These are phyloP conservation scores for Smallanthus sonchifolius DNA, from an alignment of 129 eudicot species.

Conservation along the genomic window DNA sequence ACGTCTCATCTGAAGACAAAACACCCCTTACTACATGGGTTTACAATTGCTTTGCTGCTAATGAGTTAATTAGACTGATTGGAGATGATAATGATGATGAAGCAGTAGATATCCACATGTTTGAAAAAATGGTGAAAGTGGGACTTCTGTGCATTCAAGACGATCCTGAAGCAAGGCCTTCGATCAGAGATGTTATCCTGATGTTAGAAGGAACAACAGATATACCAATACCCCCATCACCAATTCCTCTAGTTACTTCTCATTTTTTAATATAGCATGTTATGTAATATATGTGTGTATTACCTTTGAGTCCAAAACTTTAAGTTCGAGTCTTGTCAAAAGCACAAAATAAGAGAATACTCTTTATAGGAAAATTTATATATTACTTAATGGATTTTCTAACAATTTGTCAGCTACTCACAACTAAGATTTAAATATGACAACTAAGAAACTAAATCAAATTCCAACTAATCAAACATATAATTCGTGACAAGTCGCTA, in stretches of 20 bases:
- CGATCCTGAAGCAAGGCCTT: slow-evolving; percentile 32
- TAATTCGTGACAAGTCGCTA: too few relatives aligned
- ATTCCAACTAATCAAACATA: too few relatives aligned
- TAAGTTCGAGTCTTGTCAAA: too few relatives aligned
- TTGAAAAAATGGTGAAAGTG: slow-evolving; percentile 36
- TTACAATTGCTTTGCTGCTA: slow-evolving; percentile 23
- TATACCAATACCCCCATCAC: slow-evolving; percentile 27
- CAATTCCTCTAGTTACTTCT: slow-evolving; percentile 2
- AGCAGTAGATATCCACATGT: slow-evolving; percentile 11
- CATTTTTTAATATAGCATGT: background rate
- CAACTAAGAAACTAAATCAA: too few relatives aligned
- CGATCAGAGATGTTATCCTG: slow-evolving; percentile 29
- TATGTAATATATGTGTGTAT: background rate
- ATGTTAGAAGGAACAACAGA: slow-evolving; percentile 43
- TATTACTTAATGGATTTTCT: too few relatives aligned
- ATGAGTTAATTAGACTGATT: slow-evolving; percentile 7
- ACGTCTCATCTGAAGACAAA: slow-evolving; percentile 11
- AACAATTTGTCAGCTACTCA: too few relatives aligned
- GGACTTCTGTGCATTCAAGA: slow-evolving; percentile 39
- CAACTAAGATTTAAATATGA: too few relatives aligned
- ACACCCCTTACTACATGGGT: slow-evolving; percentile 17
- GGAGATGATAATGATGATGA: slow-evolving; percentile 12
- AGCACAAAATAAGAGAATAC: too few relatives aligned
- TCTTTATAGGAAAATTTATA: too few relatives aligned
- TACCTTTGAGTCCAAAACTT: too few relatives aligned